Evolutionary conservation across 352 stramenopile species (phyloP).

Genomic region (Peronospora destructor): DNA sequence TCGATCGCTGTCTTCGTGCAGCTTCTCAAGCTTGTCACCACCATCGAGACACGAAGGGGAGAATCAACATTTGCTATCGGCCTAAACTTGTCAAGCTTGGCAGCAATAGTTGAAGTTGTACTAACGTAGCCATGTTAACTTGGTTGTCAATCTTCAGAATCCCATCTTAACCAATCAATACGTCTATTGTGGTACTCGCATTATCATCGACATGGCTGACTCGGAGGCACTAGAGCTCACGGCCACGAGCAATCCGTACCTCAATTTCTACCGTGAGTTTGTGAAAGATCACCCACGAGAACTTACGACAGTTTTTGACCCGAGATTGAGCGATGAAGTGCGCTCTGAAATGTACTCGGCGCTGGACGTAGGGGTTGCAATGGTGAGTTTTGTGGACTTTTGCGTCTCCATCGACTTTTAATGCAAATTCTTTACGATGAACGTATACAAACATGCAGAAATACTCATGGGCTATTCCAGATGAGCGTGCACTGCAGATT

Average conservation of each 20-base stretch:
- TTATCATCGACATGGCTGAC: slow-evolving; percentile 18
- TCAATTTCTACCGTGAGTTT: slow-evolving; percentile 73
- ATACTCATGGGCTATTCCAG: slow-evolving; percentile 90
- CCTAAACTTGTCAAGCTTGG: slow-evolving; percentile 8
- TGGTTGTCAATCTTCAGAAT: slow-evolving; percentile 12
- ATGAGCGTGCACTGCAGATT: slow-evolving; percentile 82
- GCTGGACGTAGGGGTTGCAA: slow-evolving; percentile 72
- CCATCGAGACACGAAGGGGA: slow-evolving; percentile 47
- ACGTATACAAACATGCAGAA: slow-evolving; percentile 36
- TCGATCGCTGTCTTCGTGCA: slow-evolving; percentile 66
- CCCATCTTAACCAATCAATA: slow-evolving; percentile 22
- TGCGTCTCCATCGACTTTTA: not conserved
- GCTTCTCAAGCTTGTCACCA: slow-evolving; percentile 62
- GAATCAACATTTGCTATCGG: slow-evolving; percentile 43
- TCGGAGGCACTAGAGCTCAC: slow-evolving; percentile 40
- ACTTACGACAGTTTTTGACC: slow-evolving; percentile 67
- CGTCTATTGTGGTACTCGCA: slow-evolving; percentile 1
- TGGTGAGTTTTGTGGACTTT: slow-evolving; percentile 33
- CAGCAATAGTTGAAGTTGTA: slow-evolving; percentile 1
- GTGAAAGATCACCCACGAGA: slow-evolving; percentile 48
- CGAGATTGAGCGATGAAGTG: slow-evolving; percentile 54
- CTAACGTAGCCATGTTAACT: slow-evolving; percentile 25
- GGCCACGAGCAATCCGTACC: slow-evolving; percentile 69
- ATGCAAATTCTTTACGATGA: slow-evolving; percentile 7
- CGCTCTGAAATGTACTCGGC: slow-evolving; percentile 61